phyloP scores from a whole-genome alignment of 176 grass and related monocot genomes.

The Otatea glauca region DNA sequence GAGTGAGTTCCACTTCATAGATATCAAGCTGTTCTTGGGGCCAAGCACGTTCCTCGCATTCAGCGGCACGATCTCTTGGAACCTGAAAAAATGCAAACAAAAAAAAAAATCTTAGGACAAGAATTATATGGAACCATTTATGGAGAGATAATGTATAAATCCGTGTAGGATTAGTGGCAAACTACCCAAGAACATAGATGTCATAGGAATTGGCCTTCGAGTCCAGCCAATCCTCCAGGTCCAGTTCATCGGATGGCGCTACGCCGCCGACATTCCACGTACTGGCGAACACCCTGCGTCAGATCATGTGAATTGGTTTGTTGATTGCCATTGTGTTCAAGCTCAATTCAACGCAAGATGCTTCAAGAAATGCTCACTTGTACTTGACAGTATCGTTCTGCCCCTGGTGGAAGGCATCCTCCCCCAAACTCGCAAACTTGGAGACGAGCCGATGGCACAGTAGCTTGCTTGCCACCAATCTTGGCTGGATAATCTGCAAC shows the following conservation, averaged over 20 bases:
- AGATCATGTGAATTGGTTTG: neutral
- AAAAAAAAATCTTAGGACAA: neutral
- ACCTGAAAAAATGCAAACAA: constrained; percentile 43
- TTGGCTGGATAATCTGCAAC: constrained; percentile 59
- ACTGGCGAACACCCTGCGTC: constrained; percentile 67
- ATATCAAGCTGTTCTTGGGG: constrained; percentile 56
- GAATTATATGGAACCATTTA: neutral
- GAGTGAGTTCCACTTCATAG: constrained; percentile 71
- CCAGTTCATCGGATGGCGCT: constrained; percentile 54
- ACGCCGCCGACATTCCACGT: constrained; percentile 88
- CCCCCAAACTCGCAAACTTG: constrained; percentile 40
- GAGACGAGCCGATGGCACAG: constrained; percentile 40
- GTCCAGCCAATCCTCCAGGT: constrained; percentile 85
- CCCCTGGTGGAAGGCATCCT: constrained; percentile 19
- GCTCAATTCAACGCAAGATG: neutral
- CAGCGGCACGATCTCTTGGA: constrained; percentile 85
- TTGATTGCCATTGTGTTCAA: neutral
- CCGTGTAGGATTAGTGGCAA: neutral
- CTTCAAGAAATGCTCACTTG: constrained; percentile 50
- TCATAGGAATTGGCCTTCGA: constrained; percentile 54
- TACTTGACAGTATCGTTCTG: constrained; percentile 54
- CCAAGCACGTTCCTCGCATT: constrained; percentile 76
- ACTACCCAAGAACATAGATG: constrained; percentile 92
- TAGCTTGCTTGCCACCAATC: constrained; percentile 49
- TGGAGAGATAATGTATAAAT: neutral